Conservation (phyloP, 1,284 basidiomycete genomes). For the Cutaneotrichosporon spelunceum region DNA sequence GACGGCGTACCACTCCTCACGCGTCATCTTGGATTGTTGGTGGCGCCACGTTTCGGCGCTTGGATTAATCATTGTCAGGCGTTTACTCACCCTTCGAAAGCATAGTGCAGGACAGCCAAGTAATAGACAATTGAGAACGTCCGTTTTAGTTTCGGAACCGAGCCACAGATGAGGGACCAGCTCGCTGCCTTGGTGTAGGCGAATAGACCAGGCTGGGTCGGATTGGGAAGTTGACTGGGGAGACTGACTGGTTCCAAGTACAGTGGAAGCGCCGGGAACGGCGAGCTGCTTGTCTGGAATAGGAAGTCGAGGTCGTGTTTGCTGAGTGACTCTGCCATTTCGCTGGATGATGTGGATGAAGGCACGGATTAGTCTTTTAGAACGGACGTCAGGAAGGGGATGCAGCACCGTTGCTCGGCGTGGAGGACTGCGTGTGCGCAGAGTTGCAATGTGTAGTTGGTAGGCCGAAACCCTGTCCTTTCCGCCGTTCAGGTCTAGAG, state of each 20-base stretch:
- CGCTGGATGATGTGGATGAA: neutral
- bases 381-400: neutral
- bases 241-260: neutral
- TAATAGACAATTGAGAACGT: neutral
- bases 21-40: neutral
- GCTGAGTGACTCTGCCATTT: neutral
- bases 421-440: neutral
- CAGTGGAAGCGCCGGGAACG: neutral
- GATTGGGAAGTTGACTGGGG: neutral
- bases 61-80: neutral
- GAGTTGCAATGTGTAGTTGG: neutral
- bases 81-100: neutral
- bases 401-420: neutral
- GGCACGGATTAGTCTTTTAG: conserved; percentile 1
- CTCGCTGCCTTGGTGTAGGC: neutral
- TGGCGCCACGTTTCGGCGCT: neutral
- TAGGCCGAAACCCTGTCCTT: neutral
- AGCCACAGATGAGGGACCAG: neutral
- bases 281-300: neutral
- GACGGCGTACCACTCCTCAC: neutral
- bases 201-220: neutral
- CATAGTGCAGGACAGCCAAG: neutral
- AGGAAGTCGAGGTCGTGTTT: neutral
- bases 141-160: neutral
- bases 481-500: neutral